Conservation (phyloP, 805 yeast genomes). For the Wickerhamiella australiensis region DNA sequence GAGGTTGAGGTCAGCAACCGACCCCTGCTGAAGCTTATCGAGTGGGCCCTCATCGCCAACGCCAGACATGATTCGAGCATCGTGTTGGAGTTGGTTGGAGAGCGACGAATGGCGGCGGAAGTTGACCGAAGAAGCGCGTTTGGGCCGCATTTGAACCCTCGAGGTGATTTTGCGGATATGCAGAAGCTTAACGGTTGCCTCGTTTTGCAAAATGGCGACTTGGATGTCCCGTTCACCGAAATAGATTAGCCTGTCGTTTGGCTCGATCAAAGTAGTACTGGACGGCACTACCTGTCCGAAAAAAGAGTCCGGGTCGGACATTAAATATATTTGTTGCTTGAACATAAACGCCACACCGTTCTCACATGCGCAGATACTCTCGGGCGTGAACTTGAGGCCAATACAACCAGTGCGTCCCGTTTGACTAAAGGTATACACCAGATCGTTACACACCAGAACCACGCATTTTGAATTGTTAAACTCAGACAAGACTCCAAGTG, state of each 20-base stretch:
- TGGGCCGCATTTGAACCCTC: background rate
- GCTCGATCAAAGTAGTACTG: slow-evolving; percentile 51
- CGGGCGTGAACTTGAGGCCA: slow-evolving; percentile 57
- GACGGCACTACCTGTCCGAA: slow-evolving; percentile 61
- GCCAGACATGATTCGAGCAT: slow-evolving; percentile 10
- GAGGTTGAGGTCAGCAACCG: slow-evolving; percentile 2
- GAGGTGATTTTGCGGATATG: slow-evolving; percentile 38
- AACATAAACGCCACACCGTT: slow-evolving; percentile 50
- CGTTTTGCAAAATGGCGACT: slow-evolving; percentile 43
- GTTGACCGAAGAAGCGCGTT: background rate
- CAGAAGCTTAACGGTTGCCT: slow-evolving; percentile 39
- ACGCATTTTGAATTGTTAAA: slow-evolving; percentile 36
- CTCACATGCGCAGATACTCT: slow-evolving; percentile 49
- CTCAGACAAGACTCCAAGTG: slow-evolving; percentile 49
- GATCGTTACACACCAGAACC: slow-evolving; percentile 48
- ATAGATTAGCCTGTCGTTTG: slow-evolving; percentile 42
- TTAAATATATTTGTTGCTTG: slow-evolving; percentile 41
- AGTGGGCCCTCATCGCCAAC: slow-evolving; percentile 5
- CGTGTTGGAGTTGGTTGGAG: slow-evolving; percentile 7
- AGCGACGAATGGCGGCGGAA: slow-evolving; percentile 12
- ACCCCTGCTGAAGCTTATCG: background rate
- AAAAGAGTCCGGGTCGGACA: slow-evolving; percentile 64
- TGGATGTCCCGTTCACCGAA: slow-evolving; percentile 44
- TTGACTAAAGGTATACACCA: slow-evolving; percentile 48
- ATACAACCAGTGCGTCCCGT: slow-evolving; percentile 49